Evolutionary conservation across 169 alveolate genomes (phyloP), one percentile per base, ranked within the genome.

Genomic region (Besnoitia besnoiti): DNA sequence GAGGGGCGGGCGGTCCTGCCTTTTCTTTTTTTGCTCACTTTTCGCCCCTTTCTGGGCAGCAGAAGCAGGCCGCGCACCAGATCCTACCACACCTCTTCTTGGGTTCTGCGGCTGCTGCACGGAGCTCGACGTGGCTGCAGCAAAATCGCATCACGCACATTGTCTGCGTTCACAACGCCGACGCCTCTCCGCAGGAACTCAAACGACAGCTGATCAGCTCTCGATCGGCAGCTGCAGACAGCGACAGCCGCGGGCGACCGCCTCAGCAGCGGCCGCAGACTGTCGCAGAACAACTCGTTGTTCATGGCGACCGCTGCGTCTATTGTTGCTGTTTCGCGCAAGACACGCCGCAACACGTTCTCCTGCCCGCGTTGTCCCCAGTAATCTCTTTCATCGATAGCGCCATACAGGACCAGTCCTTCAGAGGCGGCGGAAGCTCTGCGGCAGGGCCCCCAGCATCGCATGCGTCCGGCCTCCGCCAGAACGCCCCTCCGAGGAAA

Each of bases 241-340:
- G 12, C 10, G 44, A 37, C 44, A 1, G 44, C 7, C 40, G 5
- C 40, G 39, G 42, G 30, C 14, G 10, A 1, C 12, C 42, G 14
- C 42, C 12, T n/a, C 46, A 30, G 0, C 61, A 24, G n/a, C 61
- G 40, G 21, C 40, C 55, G 37, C 61, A 37, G 12, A 27, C 87
- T 42, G 87, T 77, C 30, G 87, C 87, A 5, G 87, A 10, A 27
- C 87, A 77, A 30, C 87, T 77, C 61, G 87, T 77, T 21, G 59
- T 77, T 37, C 59, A 77, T 55, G 61, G 50, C 2, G 87, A 77
- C 37, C 50, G 87, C n/a, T 77, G 55, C 35, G 87, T 77, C 44
- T 77, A 77, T 55, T 77, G 87, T 55, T 77, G 87, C 87, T 77
- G 87, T 55, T 77, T 16, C 87, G 87, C 30, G 33, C 87, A 77